A percentile compares a stretch with the other conserved stretches of the same genome.
phyloP scores from a whole-genome alignment of 2,329 filamentous ascomycete genomes.

The Didymella segeticola region DNA sequence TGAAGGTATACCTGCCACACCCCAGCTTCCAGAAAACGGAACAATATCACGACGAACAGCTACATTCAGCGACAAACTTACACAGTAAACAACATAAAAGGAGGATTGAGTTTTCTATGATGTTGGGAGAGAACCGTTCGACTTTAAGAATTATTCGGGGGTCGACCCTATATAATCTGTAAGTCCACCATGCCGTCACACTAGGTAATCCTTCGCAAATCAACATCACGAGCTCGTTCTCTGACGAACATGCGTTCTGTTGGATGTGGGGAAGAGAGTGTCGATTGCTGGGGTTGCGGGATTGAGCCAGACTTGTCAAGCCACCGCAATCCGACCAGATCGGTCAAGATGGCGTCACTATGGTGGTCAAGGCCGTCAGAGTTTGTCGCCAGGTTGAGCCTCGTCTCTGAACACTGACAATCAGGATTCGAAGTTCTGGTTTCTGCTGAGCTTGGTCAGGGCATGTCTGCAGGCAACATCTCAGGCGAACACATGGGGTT shows the following conservation, averaged over 20 bases:
- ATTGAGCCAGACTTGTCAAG: background rate
- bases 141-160: background rate
- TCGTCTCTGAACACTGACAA: background rate
- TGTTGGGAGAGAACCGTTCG: background rate
- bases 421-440: background rate
- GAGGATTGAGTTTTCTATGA: background rate
- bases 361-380: background rate
- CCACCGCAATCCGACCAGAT: background rate
- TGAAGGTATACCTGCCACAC: background rate
- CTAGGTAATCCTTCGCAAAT: background rate
- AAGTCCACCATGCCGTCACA: background rate
- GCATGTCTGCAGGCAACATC: background rate
- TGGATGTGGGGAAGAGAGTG: conserved; percentile 6
- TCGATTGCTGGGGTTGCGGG: conserved; percentile 2
- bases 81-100: background rate
- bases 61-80: background rate
- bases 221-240: background rate
- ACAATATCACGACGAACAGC: background rate
- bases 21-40: background rate
- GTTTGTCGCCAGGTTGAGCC: background rate
- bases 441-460: background rate
- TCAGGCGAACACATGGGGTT: background rate
- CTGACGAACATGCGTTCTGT: conserved; percentile 13
- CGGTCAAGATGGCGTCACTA: background rate
- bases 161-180: background rate